Evolutionary conservation across 2,329 filamentous ascomycete genomes (phyloP), one percentile per base, ranked within the genome.

Genomic region (Trichoderma asperellum): DNA sequence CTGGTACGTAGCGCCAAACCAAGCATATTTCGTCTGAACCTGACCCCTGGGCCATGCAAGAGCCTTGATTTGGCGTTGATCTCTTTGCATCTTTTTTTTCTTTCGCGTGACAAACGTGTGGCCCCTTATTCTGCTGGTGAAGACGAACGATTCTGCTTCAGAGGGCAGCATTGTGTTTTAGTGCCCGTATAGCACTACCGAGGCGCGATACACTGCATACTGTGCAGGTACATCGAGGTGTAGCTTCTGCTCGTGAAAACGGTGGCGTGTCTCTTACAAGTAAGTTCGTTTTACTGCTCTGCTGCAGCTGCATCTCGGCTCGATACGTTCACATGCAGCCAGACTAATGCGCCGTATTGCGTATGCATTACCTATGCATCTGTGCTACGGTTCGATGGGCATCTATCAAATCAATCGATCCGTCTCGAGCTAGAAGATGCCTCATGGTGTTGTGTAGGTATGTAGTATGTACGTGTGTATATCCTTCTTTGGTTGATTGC

Each of bases 1-100:
- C 16, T 47, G 53, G 53, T 65, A 56, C 62, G 12, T 65, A 34
- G 62, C 49, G 62, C 57, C 63, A 66, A 58, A 66, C 53, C 63
- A 27, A 49, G 37, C 53, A 34, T 29, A 35, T 63, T 63, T 27
- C 60, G 12, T 53, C 47, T 58, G 18, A 49, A 47, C 37, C 32
- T 35, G 18, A 43, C 27, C 63, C 63, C 53, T 53, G 18, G 32
- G 21, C 21, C n/a, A 24, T 49, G 47, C 47, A 49, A 5, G 18
- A 4, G 14, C 47, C 47, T 49, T 49, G 47, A 12, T 49, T 43
- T n/a, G 40, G 40, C 40, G 18, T 18, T 43, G 40, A 18, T 8
- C 18, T n/a, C 40, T 43, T 43, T 43, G 40, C 16, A 35, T 52
- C 21, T 37, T 12, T 63, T 11, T 34, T 43, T 49, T 11, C 14